Base-by-base conservation (phyloP, 2,329 filamentous ascomycete genomes). In the Talaromyces atroroseus region DNA sequence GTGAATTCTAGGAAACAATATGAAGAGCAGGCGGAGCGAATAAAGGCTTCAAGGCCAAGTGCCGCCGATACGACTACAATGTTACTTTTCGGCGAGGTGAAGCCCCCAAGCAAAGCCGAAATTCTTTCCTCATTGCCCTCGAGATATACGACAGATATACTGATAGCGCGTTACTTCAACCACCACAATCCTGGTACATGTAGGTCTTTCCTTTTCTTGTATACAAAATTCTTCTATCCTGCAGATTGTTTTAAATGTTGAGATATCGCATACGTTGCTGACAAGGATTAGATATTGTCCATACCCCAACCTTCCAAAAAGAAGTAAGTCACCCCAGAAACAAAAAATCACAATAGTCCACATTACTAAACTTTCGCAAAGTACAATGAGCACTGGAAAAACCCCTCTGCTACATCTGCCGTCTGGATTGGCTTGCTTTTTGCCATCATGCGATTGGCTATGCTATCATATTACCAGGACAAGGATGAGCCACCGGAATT, bases 141-240 rank as follows among this genome's bases (percentile, higher is more conserved):
- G 0, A 92, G 91, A 67, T 85, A 88, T 38, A 88, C 85, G 23
- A 87, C 94, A n/a, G 84, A 96, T 65, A 86, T 90, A 23, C 79
- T 97, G 18, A 88, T 96, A 59, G 86, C 87, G 60, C 85, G 92
- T 59, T 99, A 95, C 68, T 96, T 97, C 77, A 92, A 92, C 68
- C 92, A 88, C 26, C 84, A 83, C 62, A 84, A 86, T 63, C 84
- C 83, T 14, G 80, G 81, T 26, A 80, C 83, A 51, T 80, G 76
- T 78, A 66, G 63, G 83, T 85, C 46, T 40, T 45, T 16, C 23
- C 7, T 10, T 29, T 23, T 48, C 10, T 12, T 21, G 1, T 36
- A 24, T 40, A 20, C 18, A n/a, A 8, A 21, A 12, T 16, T 16
- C 14, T 23, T 7, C n/a, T 45, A 36, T 14, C 29, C 16, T 36